A percentile compares a stretch with the other conserved stretches of the same genome.
Conservation (phyloP, 257 asterid genomes). For the Linderniella brevidens region DNA sequence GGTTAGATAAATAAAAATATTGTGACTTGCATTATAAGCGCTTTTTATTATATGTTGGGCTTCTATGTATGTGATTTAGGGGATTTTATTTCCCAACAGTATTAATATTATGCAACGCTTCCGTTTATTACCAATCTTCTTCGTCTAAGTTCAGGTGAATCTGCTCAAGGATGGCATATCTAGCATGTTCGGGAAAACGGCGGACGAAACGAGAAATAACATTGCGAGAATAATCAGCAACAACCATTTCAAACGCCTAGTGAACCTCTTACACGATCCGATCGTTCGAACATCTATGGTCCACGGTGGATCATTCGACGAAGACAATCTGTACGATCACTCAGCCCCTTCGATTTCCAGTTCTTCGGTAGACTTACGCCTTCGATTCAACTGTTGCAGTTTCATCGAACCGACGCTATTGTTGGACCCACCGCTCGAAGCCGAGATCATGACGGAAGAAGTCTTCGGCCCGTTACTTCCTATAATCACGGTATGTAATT, state of each 20-base stretch:
- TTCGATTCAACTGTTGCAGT: slow-evolving; percentile 15
- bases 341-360: not conserved
- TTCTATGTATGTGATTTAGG: too few relatives aligned
- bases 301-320: slow-evolving; percentile 52
- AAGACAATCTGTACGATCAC: slow-evolving; percentile 36
- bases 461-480: slow-evolving; percentile 80
- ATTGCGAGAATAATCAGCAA: slow-evolving; percentile 47
- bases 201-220: slow-evolving; percentile 29
- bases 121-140: too few relatives aligned
- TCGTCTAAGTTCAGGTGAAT: slow-evolving; percentile 48
- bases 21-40: too few relatives aligned
- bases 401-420: slow-evolving; percentile 59
- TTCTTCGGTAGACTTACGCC: not conserved
- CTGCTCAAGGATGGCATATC: slow-evolving; percentile 40
- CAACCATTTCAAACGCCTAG: slow-evolving; percentile 31
- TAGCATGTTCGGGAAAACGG: slow-evolving; percentile 44
- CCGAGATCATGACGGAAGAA: slow-evolving; percentile 68
- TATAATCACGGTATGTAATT: slow-evolving; percentile 38
- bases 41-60: too few relatives aligned
- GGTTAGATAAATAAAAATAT: too few relatives aligned
- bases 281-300: slow-evolving; percentile 31
- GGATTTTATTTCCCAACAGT: too few relatives aligned
- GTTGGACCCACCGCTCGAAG: slow-evolving; percentile 52
- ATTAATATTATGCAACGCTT: too few relatives aligned
- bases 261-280: slow-evolving; percentile 32